Conservation (phyloP, 1,284 basidiomycete species). For the Ganoderma resinaceum region DNA sequence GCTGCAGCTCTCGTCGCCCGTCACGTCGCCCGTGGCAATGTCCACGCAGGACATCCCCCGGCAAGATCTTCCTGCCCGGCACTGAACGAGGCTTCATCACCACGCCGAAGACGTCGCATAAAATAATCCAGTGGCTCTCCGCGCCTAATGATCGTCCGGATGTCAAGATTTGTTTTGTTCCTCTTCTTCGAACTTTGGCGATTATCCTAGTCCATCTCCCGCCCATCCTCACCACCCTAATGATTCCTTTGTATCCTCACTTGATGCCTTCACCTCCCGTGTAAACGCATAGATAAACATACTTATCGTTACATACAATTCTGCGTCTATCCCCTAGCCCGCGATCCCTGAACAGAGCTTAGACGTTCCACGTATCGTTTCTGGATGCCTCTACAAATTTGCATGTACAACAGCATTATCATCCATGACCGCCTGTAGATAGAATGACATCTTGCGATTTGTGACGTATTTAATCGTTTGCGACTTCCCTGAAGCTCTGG, state of each 20-base stretch:
- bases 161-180: not conserved
- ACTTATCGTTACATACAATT: not conserved
- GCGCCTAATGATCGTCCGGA: conserved; percentile 18
- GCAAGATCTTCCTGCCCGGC: not conserved
- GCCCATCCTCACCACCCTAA: not conserved
- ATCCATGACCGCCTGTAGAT: conserved; percentile 12
- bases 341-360: conserved; percentile 7
- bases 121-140: conserved; percentile 20
- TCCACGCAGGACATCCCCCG: conserved; percentile 8
- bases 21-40: conserved; percentile 21
- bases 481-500: no score
- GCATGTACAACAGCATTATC: conserved; percentile 16
- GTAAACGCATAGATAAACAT: not conserved
- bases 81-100: conserved; percentile 5
- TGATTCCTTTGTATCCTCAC: not conserved
- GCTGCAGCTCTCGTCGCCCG: conserved; percentile 43
- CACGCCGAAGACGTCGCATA: conserved; percentile 18
- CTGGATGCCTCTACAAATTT: not conserved
- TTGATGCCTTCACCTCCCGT: not conserved
- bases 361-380: conserved; percentile 6
- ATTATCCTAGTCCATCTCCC: not conserved
- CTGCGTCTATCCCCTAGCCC: not conserved
- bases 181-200: not conserved
- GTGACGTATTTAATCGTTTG: not conserved
- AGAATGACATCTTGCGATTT: not conserved